Evolutionary conservation across 2,329 filamentous ascomycete genomes (phyloP).

Genomic region (Trichothecium roseum): DNA sequence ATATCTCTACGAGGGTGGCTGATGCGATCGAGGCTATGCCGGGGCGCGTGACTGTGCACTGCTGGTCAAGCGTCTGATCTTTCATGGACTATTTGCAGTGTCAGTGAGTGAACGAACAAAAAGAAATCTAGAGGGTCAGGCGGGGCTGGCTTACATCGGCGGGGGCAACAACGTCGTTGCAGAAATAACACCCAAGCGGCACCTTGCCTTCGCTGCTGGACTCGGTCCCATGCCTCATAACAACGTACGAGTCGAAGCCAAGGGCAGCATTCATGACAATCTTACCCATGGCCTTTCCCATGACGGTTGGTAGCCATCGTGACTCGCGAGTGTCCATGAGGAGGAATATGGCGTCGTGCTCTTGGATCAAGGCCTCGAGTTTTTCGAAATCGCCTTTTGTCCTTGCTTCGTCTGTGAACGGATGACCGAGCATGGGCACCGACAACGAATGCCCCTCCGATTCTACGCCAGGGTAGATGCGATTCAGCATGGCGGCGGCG

Average conservation of each 20-base stretch:
- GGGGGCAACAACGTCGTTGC: slow-evolving; percentile 93
- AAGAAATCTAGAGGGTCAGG: too few relatives aligned
- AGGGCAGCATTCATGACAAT: slow-evolving; percentile 95
- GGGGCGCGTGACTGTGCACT: slow-evolving; percentile 93
- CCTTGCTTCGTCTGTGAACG: slow-evolving; percentile 61
- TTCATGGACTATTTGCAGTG: slow-evolving; percentile 63
- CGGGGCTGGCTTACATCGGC: slow-evolving; percentile 78
- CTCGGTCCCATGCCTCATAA: slow-evolving; percentile 85
- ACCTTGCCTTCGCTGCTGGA: slow-evolving; percentile 43
- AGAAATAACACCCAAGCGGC: slow-evolving; percentile 92
- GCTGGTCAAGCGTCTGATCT: slow-evolving; percentile 91
- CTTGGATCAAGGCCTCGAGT: slow-evolving; percentile 63
- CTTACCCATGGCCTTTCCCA: slow-evolving; percentile 87
- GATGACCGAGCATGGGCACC: slow-evolving; percentile 93
- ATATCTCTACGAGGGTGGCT: slow-evolving; percentile 77
- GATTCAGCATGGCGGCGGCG: slow-evolving; percentile 68
- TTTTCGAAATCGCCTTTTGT: slow-evolving; percentile 65
- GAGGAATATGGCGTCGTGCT: slow-evolving; percentile 89
- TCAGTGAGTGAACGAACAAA: slow-evolving; percentile 1
- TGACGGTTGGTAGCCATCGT: slow-evolving; percentile 89
- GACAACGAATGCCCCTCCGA: slow-evolving; percentile 69
- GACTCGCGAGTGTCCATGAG: slow-evolving; percentile 95
- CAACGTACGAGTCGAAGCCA: slow-evolving; percentile 92
- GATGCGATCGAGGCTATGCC: slow-evolving; percentile 90
- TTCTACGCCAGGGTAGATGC: slow-evolving; percentile 87